These are phyloP conservation scores for Tephrocybe sp. DNA, from an alignment of 768 basidiomycete species.

Conservation along the genomic window DNA sequence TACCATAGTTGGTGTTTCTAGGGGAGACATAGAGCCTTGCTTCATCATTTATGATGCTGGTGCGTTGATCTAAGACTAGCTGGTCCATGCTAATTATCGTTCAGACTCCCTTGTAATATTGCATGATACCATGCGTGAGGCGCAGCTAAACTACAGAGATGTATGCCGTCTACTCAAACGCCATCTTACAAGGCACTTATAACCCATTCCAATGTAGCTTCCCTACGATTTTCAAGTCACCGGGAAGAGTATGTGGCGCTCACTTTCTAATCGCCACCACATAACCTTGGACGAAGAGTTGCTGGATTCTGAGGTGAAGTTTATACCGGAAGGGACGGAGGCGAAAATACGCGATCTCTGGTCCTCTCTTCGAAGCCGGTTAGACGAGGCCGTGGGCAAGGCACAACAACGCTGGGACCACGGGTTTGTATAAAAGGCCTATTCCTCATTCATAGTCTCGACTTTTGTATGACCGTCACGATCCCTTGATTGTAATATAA, in stretches of 20 bases:
- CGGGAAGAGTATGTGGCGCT: constrained; percentile 10
- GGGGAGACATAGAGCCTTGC: constrained; percentile 11
- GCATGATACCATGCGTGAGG: constrained; percentile 7
- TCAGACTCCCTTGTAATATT: constrained; percentile 5
- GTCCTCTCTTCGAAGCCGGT: constrained; percentile 3
- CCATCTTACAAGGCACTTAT: not conserved
- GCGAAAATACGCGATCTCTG: constrained; percentile 4
- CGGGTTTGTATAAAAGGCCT: not conserved
- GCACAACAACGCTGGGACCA: constrained; percentile 7
- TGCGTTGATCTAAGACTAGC: not conserved
- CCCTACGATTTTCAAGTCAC: constrained; percentile 1
- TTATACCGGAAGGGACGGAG: constrained; percentile 7
- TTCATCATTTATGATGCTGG: constrained; percentile 10
- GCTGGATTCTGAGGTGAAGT: constrained; percentile 4
- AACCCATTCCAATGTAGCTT: constrained; percentile 1
- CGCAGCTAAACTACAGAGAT: constrained; percentile 8
- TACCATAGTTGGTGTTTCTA: constrained; percentile 10
- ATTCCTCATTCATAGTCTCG: not conserved
- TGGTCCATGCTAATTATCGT: not conserved
- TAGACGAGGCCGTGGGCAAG: constrained; percentile 7
- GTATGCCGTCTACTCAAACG: not conserved
- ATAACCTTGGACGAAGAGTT: constrained; percentile 7
- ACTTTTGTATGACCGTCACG: too few species aligned
- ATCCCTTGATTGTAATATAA: too few species aligned
- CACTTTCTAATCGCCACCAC: constrained; percentile 8